Percentiles rank a stretch among this genome's conserved stretches.
Evolutionary conservation across 306 rosid genomes (phyloP).

Genomic region (Alnus glutinosa): DNA sequence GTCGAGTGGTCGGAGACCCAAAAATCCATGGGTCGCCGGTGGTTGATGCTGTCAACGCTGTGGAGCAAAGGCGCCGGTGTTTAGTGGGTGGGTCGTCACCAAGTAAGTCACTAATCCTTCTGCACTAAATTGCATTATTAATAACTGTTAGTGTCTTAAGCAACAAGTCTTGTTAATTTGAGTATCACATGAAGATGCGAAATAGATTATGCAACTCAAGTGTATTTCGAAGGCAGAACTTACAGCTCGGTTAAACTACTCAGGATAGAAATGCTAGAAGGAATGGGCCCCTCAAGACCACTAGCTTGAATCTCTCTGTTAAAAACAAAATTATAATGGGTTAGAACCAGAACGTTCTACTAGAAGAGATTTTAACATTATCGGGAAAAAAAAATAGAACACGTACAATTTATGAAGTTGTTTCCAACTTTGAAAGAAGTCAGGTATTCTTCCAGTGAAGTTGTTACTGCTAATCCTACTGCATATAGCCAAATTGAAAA

Average conservation of each 20-base stretch:
- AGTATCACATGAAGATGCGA: not conserved
- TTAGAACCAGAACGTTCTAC: not conserved
- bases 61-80: too few species aligned
- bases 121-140: slow-evolving; percentile 16
- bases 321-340: not conserved
- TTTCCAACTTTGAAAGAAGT: slow-evolving; percentile 22
- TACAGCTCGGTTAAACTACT: slow-evolving; percentile 24
- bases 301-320: slow-evolving; percentile 40
- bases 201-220: not conserved
- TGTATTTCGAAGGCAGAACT: slow-evolving; percentile 12
- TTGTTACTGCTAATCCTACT: slow-evolving; percentile 36
- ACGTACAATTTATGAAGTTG: slow-evolving; percentile 17
- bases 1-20: too few species aligned
- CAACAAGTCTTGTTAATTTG: not conserved
- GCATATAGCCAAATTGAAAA: not conserved
- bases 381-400: not conserved
- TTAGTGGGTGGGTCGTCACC: not conserved
- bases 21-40: too few species aligned
- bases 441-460: slow-evolving; percentile 39
- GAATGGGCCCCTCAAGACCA: slow-evolving; percentile 35
- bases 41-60: too few species aligned
- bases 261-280: slow-evolving; percentile 27
- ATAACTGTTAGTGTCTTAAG: not conserved
- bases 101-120: slow-evolving; percentile 30
- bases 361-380: not conserved